Evolutionary conservation across 768 basidiomycete genomes (phyloP), one percentile per base, ranked within the genome.

Genomic region (Paxillus involutus): DNA sequence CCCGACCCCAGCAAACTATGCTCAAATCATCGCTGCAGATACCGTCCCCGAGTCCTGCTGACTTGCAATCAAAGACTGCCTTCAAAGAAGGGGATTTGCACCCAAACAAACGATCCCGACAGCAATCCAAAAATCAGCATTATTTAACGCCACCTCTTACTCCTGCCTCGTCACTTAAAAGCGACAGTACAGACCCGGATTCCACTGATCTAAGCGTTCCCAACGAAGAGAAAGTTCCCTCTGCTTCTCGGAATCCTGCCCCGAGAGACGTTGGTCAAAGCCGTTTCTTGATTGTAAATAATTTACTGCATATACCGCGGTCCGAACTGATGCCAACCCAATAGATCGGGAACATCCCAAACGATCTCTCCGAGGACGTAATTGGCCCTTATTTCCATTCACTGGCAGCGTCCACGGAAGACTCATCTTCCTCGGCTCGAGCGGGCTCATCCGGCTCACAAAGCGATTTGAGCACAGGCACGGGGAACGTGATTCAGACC

Each of bases 61-160:
- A 51, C 10, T 42, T 50, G 24, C 30, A 65, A 7, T 47, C 61
- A 24, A 57, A 51, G 10, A 14, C 36, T 7, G 14, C 60, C 16
- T n/a, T 32, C 44, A 63, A 61, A 32, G 64, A 59, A 39, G n/a
- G 48, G 2, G 67, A 69, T 50, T 24, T 44, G 5, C 63, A 56
- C 45, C 32, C 43, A 47, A 26, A 29, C 11, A 69, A 58, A 48
- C 64, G 55, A 10, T 29, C 59, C 21, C 55, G 32, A 26, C 69
- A 64, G 24, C 62, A 62, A 26, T 40, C 66, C 16, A 71, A 59
- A 47, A 66, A 68, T 17, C 65, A 71, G 24, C 63, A 70, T 21
- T 73, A 84, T 41, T 74, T 87, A 49, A 88, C 86, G 0, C 86
- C 86, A 33, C 88, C 86, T 11, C 77, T 89, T 42, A 88, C 87